Evolutionary conservation across 108 stramenopile species (phyloP).

Genomic region (Skeletonema tropicum): DNA sequence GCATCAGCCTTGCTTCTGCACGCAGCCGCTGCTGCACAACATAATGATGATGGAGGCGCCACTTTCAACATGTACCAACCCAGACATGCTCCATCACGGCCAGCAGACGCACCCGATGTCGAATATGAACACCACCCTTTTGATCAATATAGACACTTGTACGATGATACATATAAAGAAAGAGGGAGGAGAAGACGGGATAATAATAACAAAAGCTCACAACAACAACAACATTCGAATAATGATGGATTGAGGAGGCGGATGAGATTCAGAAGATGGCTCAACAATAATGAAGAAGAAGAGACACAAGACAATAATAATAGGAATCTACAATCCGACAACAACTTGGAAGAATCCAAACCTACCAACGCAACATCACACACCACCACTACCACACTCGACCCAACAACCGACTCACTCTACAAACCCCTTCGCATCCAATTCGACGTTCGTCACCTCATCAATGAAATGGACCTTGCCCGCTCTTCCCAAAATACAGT

Average conservation of each 20-base stretch:
- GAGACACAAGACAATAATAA: not conserved
- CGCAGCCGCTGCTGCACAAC: not conserved
- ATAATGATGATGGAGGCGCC: not conserved
- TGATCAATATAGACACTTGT: slow-evolving; percentile 28
- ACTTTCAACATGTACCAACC: not conserved
- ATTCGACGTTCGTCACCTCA: slow-evolving; percentile 34
- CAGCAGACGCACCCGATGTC: slow-evolving; percentile 21
- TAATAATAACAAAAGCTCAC: no score
- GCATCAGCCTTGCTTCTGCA: not conserved
- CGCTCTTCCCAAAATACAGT: slow-evolving; percentile 8
- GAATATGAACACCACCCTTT: slow-evolving; percentile 52
- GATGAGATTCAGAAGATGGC: not conserved
- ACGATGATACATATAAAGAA: not conserved
- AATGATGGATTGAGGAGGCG: not conserved
- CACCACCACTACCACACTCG: slow-evolving; percentile 23
- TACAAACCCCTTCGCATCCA: slow-evolving; percentile 49
- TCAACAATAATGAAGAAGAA: not conserved
- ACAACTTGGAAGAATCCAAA: not conserved
- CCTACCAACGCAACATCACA: not conserved
- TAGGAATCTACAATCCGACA: not conserved
- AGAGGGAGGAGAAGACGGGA: not conserved
- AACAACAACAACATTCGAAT: not conserved
- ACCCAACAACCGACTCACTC: slow-evolving; percentile 22
- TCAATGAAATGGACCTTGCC: slow-evolving; percentile 23
- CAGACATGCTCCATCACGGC: slow-evolving; percentile 37